Evolutionary conservation across 306 rosid species (phyloP), one percentile per base, ranked within the genome.

Genomic region (Luffa aegyptiaca): DNA sequence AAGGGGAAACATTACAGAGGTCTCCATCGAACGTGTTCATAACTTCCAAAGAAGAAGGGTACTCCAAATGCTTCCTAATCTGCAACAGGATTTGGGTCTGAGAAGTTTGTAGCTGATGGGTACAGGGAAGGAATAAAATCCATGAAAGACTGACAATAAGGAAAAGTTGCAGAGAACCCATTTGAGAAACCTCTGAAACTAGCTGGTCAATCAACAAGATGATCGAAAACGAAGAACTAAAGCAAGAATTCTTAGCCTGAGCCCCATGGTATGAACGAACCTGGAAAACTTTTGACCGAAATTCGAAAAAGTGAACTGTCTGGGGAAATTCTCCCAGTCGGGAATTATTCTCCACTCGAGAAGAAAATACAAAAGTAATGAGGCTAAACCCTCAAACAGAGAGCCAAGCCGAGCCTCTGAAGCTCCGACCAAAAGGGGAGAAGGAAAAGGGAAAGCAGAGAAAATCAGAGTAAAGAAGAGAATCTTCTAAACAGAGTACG

Each of bases 51-150:
- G 92, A 82, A 44, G 88, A 20, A 80, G 97, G 97, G 82, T 83
- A 83, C 86, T 92, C 95, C 68, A 94, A 86, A 65, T 91, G 83
- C 83, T 84, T 92, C 85, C 90, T 91, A 63, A 94, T 80, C 81
- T 88, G 98, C 77, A 84, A 31, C 20, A 94, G 81, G 65, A 85
- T 88, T 83, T 81, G 89, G 21, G 84, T 84, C 80, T 92, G 95
- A 72, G 93, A 85, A 35, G 82, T 75, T 77, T 88, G 93, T 6
- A 87, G 81, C 80, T 86, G 89, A 83, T 91, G 86, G 44, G 92
- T 75, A 62, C 76, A 66, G 33, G 82, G 85, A 41, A 88, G 79
- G 74, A 75, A 86, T 45, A 88, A 57, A 82, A 84, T 77, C 83
- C 87, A 88, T 12, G 80, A 85, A 87, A 92, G 82, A 79, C 82